Conservation (phyloP, 139 green algal species). For the Raphidocelis subcapitata region DNA sequence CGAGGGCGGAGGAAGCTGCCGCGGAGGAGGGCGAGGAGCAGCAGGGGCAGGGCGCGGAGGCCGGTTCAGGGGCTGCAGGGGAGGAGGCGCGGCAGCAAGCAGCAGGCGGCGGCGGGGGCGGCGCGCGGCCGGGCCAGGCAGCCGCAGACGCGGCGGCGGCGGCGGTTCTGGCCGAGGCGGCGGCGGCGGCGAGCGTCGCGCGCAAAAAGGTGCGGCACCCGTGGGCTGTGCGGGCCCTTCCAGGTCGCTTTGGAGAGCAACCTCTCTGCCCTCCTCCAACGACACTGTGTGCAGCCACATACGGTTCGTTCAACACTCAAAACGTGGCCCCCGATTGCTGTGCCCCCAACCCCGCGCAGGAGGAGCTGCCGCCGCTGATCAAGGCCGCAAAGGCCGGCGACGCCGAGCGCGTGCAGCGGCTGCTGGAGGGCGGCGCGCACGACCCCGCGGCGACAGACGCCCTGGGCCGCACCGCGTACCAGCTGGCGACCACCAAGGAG, state of each 20-base stretch:
- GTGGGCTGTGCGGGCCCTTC: background rate
- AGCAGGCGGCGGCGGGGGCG: background rate
- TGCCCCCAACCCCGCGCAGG: too few relatives aligned
- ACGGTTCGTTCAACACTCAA: too few relatives aligned
- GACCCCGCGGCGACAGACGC: conserved; percentile 44
- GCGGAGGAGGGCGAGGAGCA: conserved; percentile 3
- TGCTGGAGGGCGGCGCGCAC: conserved; percentile 37
- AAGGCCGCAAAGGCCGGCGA: conserved; percentile 45
- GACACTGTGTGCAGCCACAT: too few relatives aligned
- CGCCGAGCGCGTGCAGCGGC: conserved; percentile 38
- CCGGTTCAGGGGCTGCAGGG: conserved; percentile 6
- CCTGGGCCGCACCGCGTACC: conserved; percentile 63
- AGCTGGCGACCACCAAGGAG: conserved; percentile 57
- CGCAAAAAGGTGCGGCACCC: background rate
- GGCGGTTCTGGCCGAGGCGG: background rate
- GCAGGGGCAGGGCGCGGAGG: conserved; percentile 5
- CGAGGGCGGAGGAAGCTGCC: conserved; percentile 6
- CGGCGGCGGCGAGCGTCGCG: background rate
- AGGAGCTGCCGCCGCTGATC: conserved; percentile 42
- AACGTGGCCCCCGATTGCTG: too few relatives aligned
- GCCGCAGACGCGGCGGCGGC: conserved; percentile 15
- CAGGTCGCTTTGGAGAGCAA: background rate
- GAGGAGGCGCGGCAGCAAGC: background rate
- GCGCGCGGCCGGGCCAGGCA: background rate
- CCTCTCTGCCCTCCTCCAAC: too few relatives aligned